Base-by-base conservation (phyloP, 2,329 filamentous ascomycete species). In the Trichoderma sp. region DNA sequence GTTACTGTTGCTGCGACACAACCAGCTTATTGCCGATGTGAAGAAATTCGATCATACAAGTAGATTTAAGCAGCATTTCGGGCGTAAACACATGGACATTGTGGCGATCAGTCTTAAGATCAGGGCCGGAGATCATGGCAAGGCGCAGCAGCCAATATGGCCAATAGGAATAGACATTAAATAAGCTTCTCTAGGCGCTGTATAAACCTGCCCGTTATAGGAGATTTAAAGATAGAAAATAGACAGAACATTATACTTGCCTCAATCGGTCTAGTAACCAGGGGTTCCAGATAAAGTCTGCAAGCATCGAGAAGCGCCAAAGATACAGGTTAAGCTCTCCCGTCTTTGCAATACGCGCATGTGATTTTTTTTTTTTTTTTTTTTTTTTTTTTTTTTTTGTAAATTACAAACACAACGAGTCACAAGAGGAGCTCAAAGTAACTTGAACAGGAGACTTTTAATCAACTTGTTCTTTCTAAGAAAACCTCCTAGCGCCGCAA, bases 1-100 rank as follows among this genome's bases (percentile, higher is more conserved):
- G 78, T 78, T 18, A 74, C 76, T 21, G 77, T 70, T 43, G 75
- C 75, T 13, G 76, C n/a, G n/a, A n/a, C n/a, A n/a, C n/a, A n/a
- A n/a, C 77, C 18, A 59, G 64, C 24, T 56, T 3, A 21, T 37
- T 37, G 24, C 51, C 51, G 18, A 7, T 16, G 7, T 32, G 21
- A 43, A 60, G 59, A 4, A 24, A 32, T 4, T 61, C 43, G 2
- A 61, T 49, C 43, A 51, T 51, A 1, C 16, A 32, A 18, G 4
- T 28, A 3, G 59, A 43, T n/a, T n/a, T 13, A 61, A 28, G 32
- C 16, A 43, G 32, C 5, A 49, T 51, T 26, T 28, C 59, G 2
- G 26, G 49, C 7, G 13, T 21, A 13, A 51, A 61, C 28, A 26
- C 11, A 43, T 34, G 28, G 59, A 18, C 13, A 43, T 16, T 28